Evolutionary conservation across 371 early-diverging fungal species (phyloP).

Genomic region (Rhizomucor miehei): DNA sequence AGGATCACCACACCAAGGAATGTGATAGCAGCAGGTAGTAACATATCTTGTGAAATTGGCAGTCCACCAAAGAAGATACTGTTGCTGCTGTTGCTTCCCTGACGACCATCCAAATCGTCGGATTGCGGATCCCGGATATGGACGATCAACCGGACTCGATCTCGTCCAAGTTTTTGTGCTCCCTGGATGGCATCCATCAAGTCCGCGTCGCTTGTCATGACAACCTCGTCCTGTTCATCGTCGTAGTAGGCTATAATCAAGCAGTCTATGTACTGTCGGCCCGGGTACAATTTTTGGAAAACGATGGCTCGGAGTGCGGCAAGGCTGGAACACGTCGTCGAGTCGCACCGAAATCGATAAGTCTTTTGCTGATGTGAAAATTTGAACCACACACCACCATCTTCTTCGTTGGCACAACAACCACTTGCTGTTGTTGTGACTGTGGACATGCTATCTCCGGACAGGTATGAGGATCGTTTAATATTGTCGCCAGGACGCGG

Average conservation of each 20-base stretch:
- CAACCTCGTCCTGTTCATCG: constrained; percentile 86
- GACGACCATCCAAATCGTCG: too few species aligned
- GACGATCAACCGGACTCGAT: constrained; percentile 70
- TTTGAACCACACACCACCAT: constrained; percentile 18
- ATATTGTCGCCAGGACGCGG: constrained; percentile 6
- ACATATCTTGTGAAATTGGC: constrained; percentile 51
- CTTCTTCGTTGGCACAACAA: not conserved
- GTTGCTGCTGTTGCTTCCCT: too few species aligned
- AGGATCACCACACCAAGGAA: constrained; percentile 58
- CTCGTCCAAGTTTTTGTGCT: constrained; percentile 70
- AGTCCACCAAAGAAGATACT: not conserved
- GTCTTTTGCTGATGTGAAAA: constrained; percentile 29
- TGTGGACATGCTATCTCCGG: not conserved
- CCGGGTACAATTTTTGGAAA: not conserved
- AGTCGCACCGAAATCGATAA: constrained; percentile 23
- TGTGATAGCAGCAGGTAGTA: constrained; percentile 63
- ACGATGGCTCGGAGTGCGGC: constrained; percentile 13
- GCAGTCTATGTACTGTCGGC: too few species aligned
- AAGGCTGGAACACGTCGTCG: constrained; percentile 5
- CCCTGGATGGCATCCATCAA: constrained; percentile 78
- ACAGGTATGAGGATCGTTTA: constrained; percentile 1
- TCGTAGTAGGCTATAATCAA: constrained; percentile 71
- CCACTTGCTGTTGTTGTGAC: not conserved
- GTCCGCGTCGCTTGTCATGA: constrained; percentile 74
- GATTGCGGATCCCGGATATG: constrained; percentile 13